These are phyloP conservation scores for Cyclotella cryptica DNA, from an alignment of 108 stramenopile genomes.

Conservation along the genomic window DNA sequence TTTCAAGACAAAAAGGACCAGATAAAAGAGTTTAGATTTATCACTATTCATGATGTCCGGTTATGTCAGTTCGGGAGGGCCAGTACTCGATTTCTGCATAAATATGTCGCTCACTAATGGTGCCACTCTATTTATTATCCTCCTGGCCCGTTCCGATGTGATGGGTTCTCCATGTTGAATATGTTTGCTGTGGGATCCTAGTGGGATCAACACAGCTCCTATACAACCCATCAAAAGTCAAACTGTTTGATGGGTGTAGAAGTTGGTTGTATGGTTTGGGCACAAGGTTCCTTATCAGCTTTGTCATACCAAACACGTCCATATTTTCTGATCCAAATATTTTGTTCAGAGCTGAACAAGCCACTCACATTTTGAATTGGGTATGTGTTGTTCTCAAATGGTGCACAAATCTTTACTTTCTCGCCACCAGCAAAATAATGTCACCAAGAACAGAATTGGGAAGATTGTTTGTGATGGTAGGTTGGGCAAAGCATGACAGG, in stretches of 20 bases:
- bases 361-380: too few relatives aligned
- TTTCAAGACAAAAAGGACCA: too few relatives aligned
- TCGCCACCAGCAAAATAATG: too few relatives aligned
- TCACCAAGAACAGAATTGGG: too few relatives aligned
- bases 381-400: too few relatives aligned
- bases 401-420: too few relatives aligned
- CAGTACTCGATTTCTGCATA: constrained; percentile 60
- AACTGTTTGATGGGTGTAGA: constrained; percentile 33
- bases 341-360: constrained; percentile 69
- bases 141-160: background rate
- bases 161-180: constrained; percentile 56
- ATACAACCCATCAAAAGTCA: too few relatives aligned
- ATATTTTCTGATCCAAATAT: too few relatives aligned
- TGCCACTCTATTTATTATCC: background rate
- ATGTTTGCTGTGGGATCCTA: constrained; percentile 57
- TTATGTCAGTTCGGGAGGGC: constrained; percentile 72
- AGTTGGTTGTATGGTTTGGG: constrained; percentile 74
- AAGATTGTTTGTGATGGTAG: too few relatives aligned
- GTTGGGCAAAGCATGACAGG: too few relatives aligned
- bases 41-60: too few relatives aligned
- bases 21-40: too few relatives aligned
- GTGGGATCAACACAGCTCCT: constrained; percentile 71
- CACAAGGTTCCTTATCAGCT: constrained; percentile 56
- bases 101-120: constrained; percentile 19
- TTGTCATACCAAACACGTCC: constrained; percentile 40